phyloP scores from a whole-genome alignment of 768 basidiomycete genomes.

The Melanogaster broomeanus region DNA sequence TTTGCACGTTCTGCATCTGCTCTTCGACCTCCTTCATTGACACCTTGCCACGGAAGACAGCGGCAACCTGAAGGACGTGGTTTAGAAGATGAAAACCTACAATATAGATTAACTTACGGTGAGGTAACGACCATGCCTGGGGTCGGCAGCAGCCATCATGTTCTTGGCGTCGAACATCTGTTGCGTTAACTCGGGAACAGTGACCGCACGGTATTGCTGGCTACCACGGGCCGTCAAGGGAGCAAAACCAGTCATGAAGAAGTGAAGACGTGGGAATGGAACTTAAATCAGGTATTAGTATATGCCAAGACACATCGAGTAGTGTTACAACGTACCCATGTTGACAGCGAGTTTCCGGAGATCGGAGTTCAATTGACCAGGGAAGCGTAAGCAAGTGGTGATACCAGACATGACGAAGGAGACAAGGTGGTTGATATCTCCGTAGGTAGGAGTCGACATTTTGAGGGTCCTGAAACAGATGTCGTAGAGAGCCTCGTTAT shows the following conservation, averaged over 20 bases:
- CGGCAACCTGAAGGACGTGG: conserved; percentile 61
- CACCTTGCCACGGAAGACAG: conserved; percentile 98
- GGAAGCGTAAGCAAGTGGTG: conserved; percentile 98
- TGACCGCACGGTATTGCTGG: conserved; percentile 94
- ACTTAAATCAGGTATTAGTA: conserved; percentile 46
- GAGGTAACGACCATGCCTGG: conserved; percentile 95
- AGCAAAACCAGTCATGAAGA: conserved; percentile 98
- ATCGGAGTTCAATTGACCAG: conserved; percentile 99
- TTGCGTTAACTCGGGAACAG: conserved; percentile 95
- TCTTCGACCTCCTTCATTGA: conserved; percentile 99
- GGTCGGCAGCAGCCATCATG: conserved; percentile 99
- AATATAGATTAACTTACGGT: conserved; percentile 55
- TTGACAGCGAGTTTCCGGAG: conserved; percentile 98
- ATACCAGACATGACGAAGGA: conserved; percentile 99
- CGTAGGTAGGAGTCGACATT: conserved; percentile 92
- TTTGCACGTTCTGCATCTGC: conserved; percentile 96
- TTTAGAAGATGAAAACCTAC: not conserved
- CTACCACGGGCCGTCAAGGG: conserved; percentile 93
- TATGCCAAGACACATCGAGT: not conserved
- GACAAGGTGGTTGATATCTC: conserved; percentile 97
- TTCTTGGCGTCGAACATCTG: conserved; percentile 99
- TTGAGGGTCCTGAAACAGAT: conserved; percentile 99
- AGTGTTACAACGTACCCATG: conserved; percentile 71
- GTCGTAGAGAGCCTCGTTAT: conserved; percentile 98
- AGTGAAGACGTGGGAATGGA: conserved; percentile 98